phyloP scores from a whole-genome alignment of 768 basidiomycete genomes.

The Leucogyrophana mollusca region DNA sequence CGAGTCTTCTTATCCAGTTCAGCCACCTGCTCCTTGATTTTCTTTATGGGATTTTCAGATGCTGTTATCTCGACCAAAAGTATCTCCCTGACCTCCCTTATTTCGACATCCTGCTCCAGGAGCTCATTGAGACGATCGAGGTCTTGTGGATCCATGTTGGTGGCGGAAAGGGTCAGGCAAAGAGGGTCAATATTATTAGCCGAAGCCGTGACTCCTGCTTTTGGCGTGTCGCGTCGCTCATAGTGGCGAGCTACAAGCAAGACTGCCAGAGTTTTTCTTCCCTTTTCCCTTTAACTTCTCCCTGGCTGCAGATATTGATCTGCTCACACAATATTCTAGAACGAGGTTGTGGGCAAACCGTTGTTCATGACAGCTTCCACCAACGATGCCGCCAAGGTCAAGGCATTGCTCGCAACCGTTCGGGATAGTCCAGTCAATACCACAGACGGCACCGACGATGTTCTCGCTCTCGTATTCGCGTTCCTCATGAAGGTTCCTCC shows the following conservation, averaged over 20 bases:
- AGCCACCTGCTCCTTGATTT: constrained; percentile 75
- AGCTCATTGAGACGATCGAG: constrained; percentile 56
- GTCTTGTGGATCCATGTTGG: constrained; percentile 53
- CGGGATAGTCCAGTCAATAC: constrained; percentile 60
- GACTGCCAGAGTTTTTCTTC: too few relatives aligned
- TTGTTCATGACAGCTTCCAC: constrained; percentile 21
- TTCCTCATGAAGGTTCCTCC: constrained; percentile 51
- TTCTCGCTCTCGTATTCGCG: constrained; percentile 49
- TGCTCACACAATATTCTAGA: too few relatives aligned
- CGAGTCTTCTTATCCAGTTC: constrained; percentile 76
- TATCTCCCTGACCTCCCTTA: constrained; percentile 64
- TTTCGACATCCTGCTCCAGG: constrained; percentile 61
- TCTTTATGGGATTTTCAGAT: constrained; percentile 40
- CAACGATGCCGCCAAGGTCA: constrained; percentile 36
- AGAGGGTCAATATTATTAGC: too few relatives aligned
- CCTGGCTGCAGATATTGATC: too few relatives aligned
- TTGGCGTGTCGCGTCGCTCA: too few relatives aligned
- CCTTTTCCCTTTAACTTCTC: too few relatives aligned
- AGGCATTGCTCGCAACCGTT: constrained; percentile 50
- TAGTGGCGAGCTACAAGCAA: too few relatives aligned
- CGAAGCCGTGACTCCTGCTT: too few relatives aligned
- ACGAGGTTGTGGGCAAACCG: too few relatives aligned
- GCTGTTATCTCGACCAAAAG: constrained; percentile 1
- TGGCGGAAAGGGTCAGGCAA: too few relatives aligned
- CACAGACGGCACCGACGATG: constrained; percentile 42